A percentile compares a stretch with the other conserved stretches of the same genome.
These are phyloP conservation scores for Ettlia oleoabundans DNA, from an alignment of 139 green algal species.

Conservation along the genomic window DNA sequence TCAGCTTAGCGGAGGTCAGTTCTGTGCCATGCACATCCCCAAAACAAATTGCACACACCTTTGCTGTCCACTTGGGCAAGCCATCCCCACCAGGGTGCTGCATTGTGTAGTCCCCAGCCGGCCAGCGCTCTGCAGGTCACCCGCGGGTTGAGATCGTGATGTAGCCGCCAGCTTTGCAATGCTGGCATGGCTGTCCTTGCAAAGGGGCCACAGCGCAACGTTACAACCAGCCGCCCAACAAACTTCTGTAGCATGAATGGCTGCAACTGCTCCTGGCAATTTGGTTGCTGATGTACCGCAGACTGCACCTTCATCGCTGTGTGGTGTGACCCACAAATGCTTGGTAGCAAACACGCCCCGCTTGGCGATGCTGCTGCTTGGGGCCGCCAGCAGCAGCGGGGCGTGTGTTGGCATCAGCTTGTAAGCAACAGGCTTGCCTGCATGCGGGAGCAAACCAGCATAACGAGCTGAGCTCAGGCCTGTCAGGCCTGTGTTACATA, in stretches of 20 bases:
- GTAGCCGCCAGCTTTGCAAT: background rate
- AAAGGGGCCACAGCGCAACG: too few species aligned
- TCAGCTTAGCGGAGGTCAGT: too few species aligned
- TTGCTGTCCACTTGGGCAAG: constrained; percentile 8
- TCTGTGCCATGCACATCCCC: too few species aligned
- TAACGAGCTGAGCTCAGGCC: too few species aligned
- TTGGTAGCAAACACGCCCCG: constrained; percentile 77
- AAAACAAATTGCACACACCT: too few species aligned
- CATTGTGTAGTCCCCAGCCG: constrained; percentile 15
- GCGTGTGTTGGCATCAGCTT: constrained; percentile 66
- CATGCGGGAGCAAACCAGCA: too few species aligned
- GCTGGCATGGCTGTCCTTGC: too few species aligned
- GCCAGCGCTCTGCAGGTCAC: constrained; percentile 21
- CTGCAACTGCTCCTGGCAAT: too few species aligned
- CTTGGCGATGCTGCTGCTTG: constrained; percentile 44
- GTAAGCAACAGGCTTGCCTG: constrained; percentile 65
- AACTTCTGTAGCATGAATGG: too few species aligned
- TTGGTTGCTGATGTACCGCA: too few species aligned
- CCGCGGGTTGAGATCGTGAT: background rate
- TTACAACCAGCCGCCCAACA: too few species aligned
- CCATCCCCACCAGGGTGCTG: constrained; percentile 17
- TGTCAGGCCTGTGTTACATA: too few species aligned
- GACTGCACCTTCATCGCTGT: constrained; percentile 64
- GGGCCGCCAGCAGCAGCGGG: constrained; percentile 48
- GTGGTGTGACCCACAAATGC: constrained; percentile 80